Evolutionary conservation across 495 filamentous ascomycete genomes (phyloP), one percentile per base, ranked within the genome.

Genomic region (Corynascus novoguineensis): DNA sequence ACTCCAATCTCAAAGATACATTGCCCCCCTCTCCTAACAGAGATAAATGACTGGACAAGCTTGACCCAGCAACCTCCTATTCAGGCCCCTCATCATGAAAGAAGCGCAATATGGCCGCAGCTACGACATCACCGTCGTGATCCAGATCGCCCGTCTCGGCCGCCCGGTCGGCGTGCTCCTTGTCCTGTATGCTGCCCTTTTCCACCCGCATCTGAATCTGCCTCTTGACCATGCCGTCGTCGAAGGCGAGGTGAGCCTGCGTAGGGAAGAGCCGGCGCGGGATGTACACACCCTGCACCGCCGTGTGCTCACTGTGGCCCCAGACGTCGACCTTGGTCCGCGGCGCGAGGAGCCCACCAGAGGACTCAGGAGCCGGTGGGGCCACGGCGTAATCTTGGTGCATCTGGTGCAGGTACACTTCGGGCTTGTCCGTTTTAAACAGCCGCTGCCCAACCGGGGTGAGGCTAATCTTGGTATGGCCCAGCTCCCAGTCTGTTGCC

Each of bases 221-320:
- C 64, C 86, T 83, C 17, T 69, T 75, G 42, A 89, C 78, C 57
- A 95, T 90, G 25, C 84, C 83, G 53, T 78, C 76, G 4, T 76
- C 86, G 64, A 92, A 95, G 63, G 93, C 90, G 10, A 91, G 87
- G 64, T 96, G 90, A 0, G 89, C 90, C 68, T 96, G 90, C 8
- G 95, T 83, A 0, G 87, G 85, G 24, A 96, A 83, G 55, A 89
- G 70, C 19, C 76, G 72, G 21, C 74, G 72, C 29, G 79, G 76
- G 9, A 75, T 60, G 64, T 92, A 92, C 80, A 96, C 88, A 48
- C 86, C 88, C 68, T 96, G 90, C 2, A 74, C 68, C 2, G 75
- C 72, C 0, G 87, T 87, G 27, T 77, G 77, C 4, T 65, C 61
- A 29, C 57, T 63, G 21, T 46, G 37, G 7, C 70, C 70, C 68